Conservation (phyloP, 768 basidiomycete genomes). For the Postia placenta region DNA sequence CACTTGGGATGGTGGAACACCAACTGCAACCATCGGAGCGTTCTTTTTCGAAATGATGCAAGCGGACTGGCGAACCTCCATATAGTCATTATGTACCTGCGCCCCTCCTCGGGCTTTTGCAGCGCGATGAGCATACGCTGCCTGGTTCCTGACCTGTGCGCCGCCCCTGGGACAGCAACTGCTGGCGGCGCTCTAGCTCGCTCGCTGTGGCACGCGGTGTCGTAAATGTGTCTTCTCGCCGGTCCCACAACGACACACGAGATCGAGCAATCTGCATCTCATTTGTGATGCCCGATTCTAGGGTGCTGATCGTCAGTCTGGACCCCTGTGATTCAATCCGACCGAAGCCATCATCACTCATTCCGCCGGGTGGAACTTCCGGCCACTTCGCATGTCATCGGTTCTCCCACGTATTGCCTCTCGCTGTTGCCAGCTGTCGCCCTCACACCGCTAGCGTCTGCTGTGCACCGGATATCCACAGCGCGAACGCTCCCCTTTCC, state of each 20-base stretch:
- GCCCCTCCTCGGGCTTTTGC: no score
- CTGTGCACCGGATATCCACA: no score
- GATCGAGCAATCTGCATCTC: constrained; percentile 7
- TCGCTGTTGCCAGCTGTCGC: no score
- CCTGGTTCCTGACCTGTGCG: no score
- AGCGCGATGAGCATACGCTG: no score
- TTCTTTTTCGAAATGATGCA: background rate
- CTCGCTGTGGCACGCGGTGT: background rate
- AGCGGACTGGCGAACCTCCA: background rate
- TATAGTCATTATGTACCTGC: background rate
- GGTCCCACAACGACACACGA: constrained; percentile 4
- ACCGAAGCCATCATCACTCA: background rate
- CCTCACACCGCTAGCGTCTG: no score
- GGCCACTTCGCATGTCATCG: background rate
- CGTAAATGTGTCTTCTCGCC: background rate
- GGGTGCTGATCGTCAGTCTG: constrained; percentile 6
- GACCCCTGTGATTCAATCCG: constrained; percentile 1
- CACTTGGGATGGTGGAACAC: no score
- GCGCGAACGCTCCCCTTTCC: background rate
- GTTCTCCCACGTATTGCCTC: background rate
- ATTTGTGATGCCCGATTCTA: constrained; percentile 8
- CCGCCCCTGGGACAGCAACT: no score
- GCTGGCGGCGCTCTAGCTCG: background rate
- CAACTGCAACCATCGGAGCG: no score
- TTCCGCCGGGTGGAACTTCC: background rate